Conservation (phyloP, 2,329 filamentous ascomycete species). For the Calonectria pteridis region DNA sequence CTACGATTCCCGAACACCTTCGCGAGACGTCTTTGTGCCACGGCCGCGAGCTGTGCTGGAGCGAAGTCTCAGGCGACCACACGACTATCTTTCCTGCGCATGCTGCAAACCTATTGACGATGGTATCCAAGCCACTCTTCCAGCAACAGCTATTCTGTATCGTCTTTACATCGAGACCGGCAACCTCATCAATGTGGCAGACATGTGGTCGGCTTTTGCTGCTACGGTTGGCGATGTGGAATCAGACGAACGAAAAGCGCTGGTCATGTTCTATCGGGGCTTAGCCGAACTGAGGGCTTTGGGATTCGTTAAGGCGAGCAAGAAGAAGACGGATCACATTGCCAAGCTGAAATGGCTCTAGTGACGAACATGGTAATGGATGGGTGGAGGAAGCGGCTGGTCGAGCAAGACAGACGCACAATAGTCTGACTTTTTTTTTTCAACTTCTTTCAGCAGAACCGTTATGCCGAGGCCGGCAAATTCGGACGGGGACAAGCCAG, state of each 20-base stretch:
- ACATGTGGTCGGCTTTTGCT: constrained; percentile 83
- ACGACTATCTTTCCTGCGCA: constrained; percentile 81
- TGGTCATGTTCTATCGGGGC: constrained; percentile 86
- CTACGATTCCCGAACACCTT: constrained; percentile 78
- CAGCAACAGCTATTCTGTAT: constrained; percentile 80
- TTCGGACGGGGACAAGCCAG: constrained; percentile 1
- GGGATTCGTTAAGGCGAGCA: constrained; percentile 89
- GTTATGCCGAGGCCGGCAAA: constrained; percentile 12
- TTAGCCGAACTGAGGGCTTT: constrained; percentile 87
- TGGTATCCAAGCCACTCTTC: constrained; percentile 71
- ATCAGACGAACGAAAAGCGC: constrained; percentile 65
- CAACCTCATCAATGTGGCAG: constrained; percentile 80
- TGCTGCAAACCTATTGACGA: constrained; percentile 70
- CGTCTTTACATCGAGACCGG: constrained; percentile 84
- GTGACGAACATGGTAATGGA: constrained; percentile 21
- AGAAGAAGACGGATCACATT: constrained; percentile 93
- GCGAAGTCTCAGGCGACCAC: constrained; percentile 76
- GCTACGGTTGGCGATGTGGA: constrained; percentile 65
- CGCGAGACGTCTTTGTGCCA: constrained; percentile 81
- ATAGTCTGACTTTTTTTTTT: background rate
- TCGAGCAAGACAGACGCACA: constrained; percentile 17
- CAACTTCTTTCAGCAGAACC: constrained; percentile 4
- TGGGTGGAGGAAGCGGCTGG: background rate
- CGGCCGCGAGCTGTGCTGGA: constrained; percentile 78
- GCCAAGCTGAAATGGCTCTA: constrained; percentile 87